Evolutionary conservation across 1,284 basidiomycete genomes (phyloP).

Genomic region (Austroboletus novae-zelandiae): DNA sequence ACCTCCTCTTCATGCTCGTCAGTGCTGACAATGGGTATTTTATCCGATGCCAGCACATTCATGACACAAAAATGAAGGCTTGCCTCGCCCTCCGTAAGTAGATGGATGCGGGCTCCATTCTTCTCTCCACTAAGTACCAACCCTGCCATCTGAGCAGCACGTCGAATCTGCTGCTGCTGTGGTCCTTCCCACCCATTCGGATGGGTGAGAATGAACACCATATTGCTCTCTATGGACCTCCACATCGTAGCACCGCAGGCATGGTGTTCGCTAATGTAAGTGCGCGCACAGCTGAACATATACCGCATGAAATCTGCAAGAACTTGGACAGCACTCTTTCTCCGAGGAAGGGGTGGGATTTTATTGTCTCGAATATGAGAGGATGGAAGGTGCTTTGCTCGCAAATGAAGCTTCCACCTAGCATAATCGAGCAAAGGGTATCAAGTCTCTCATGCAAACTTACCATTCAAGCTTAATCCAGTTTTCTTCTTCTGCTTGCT

Average conservation of each 20-base stretch:
- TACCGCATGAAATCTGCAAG: conserved; percentile 53
- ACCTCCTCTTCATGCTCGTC: conserved; percentile 14
- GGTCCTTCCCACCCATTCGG: conserved; percentile 46
- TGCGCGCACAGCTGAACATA: conserved; percentile 42
- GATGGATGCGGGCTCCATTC: conserved; percentile 34
- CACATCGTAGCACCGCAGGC: conserved; percentile 39
- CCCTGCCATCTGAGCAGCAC: conserved; percentile 31
- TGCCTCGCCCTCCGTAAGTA: conserved; percentile 49
- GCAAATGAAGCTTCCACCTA: conserved; percentile 61
- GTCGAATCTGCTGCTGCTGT: conserved; percentile 38
- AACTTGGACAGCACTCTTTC: conserved; percentile 44
- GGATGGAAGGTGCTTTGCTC: conserved; percentile 33
- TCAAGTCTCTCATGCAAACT: neutral
- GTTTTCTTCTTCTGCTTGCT: conserved; percentile 42
- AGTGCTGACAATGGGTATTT: conserved; percentile 7
- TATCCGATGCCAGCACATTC: conserved; percentile 32
- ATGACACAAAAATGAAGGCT: conserved; percentile 46
- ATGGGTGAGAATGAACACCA: conserved; percentile 40
- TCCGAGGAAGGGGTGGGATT: conserved; percentile 44
- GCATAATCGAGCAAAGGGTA: neutral
- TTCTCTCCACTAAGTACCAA: conserved; percentile 23
- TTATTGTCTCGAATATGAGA: conserved; percentile 24
- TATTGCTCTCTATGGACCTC: conserved; percentile 32
- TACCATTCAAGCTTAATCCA: conserved; percentile 52
- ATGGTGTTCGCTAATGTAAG: conserved; percentile 48